Evolutionary conservation across 2,329 filamentous ascomycete species (phyloP), one percentile per base, ranked within the genome.

Genomic region (Penicillium sp.): DNA sequence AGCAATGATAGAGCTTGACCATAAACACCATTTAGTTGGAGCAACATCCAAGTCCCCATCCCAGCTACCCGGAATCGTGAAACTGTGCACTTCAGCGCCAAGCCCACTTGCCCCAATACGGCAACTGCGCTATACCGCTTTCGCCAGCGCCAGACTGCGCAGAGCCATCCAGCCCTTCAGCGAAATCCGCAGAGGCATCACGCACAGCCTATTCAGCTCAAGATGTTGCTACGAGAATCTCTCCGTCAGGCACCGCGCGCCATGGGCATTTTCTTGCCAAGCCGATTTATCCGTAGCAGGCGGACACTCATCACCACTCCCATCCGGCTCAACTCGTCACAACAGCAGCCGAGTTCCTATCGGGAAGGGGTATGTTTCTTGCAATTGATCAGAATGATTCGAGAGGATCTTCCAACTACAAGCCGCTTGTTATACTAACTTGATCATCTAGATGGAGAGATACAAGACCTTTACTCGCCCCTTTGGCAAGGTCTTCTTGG

Each of bases 401-500:
- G 31, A 12, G 7, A 8, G 6, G 2, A 7, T 29, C 36, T 7
- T 28, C 6, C 1, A 9, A 10, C 7, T 10, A 16, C 8, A 3
- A 33, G 24, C 13, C 24, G 8, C 1, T 15, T 8, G 1, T 1
- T 24, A 8, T 47, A 7, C 47, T 56, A n/a, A 58, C 18, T 38
- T 12, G 16, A 31, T 16, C 26, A 23, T 23, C 12, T 49, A 77
- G 75, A 64, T 72, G 56, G 63, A 68, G 12, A 70, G 66, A n/a
- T 75, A 74, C 57, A 67, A 68, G 36, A 54, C 64, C 36, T 75
- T 77, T 52, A 67, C 64, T 6, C 65, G 74, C 31, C 75, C 77
- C 9, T 73, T 79, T 46, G 70, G 71, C 54, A 79, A 79, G 57
- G 74, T 77, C 53, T 76, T 79, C 49, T 69, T 79, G 3, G 73